Base-by-base conservation (phyloP, 2,329 filamentous ascomycete genomes). In the Cladosporium oxysporum region DNA sequence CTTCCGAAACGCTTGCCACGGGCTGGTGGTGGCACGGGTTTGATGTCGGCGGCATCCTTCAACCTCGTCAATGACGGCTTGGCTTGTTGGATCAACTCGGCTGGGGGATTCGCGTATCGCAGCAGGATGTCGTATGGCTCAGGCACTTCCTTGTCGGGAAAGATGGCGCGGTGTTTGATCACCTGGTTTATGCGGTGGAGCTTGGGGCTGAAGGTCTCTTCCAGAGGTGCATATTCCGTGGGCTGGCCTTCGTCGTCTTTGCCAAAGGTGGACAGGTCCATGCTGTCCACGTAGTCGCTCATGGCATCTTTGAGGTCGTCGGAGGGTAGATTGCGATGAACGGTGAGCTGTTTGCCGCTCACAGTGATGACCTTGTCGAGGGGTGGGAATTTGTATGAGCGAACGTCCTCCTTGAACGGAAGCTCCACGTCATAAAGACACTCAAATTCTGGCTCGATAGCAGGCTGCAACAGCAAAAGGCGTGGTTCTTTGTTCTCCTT, bases 101-200 rank as follows among this genome's bases (percentile, higher is more conserved):
- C 79, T 0, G 93, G 91, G 1, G 91, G 91, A 0, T 86, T 81
- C 0, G 92, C 90, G 76, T 91, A 95, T 71, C 88, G 89, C 0
- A 88, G 84, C 7, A 98, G 82, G 44, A 87, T 85, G 1, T 88
- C 82, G 8, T 89, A 83, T 5, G 86, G 82, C 8, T 87, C 84
- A 0, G 87, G 86, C 10, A 93, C 77, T 0, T 87, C 82, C 21
- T 86, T 84, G 3, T 88, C 83, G 0, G 91, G 87, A 73, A 93
- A 85, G 1, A 94, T 86, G 1, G 94, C 95, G 44, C 94, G 89
- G 75, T 89, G 88, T 64, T 91, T 89, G 70, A 98, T 88, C 16
- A 92, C 92, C 75, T 95, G 90, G 71, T 93, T 92, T 67, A 98
- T 86, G 35, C 93, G 90, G 77, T 98, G 94, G n/a, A 98, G 85